Evolutionary conservation across 2,329 filamentous ascomycete genomes (phyloP), one percentile per base, ranked within the genome.

Genomic region (Aspergillus tubingensis): DNA sequence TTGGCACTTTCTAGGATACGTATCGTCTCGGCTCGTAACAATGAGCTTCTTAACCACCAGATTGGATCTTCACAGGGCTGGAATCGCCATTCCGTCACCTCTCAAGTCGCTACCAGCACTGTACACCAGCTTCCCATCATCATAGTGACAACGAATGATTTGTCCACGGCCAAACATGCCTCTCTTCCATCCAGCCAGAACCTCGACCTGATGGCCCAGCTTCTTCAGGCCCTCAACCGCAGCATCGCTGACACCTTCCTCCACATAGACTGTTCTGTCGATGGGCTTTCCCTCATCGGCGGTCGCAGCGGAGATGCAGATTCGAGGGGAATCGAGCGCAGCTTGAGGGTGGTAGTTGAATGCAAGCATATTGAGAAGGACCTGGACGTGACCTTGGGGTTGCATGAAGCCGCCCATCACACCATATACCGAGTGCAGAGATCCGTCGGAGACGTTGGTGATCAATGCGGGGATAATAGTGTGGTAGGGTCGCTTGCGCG

Each of bases 391-490:
- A 21, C 94, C 95, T 77, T 98, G 95, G 0, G 95, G 95, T 79
- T 99, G 95, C 91, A 98, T 98, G 78, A 96, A 98, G 2, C 92
- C 94, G 55, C 95, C 95, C 95, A 98, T 98, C 62, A 98, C 94
- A 56, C 95, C 95, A 70, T 94, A 97, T 0, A 96, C 90, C 3
- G 87, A 90, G 75, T 96, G 91, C 59, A 98, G 79, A 52, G 85
- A 88, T 25, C 86, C 86, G 68, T 96, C 92, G 4, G 80, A 79
- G 17, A 86, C 74, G 67, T 95, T 92, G 0, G 95, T 98, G 17
- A 94, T 87, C 75, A 98, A 84, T 0, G 91, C 94, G 0, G 95
- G 94, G 69, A 99, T 99, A 75, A 99, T 98, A 57, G 95, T 99
- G 77, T 98, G 95, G 77, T 98, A 99, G 0, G 95, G 95, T 49